A percentile compares a stretch with the other conserved stretches of the same genome.
phyloP scores from a whole-genome alignment of 2,329 filamentous ascomycete genomes.

The Simplicillium sp. region DNA sequence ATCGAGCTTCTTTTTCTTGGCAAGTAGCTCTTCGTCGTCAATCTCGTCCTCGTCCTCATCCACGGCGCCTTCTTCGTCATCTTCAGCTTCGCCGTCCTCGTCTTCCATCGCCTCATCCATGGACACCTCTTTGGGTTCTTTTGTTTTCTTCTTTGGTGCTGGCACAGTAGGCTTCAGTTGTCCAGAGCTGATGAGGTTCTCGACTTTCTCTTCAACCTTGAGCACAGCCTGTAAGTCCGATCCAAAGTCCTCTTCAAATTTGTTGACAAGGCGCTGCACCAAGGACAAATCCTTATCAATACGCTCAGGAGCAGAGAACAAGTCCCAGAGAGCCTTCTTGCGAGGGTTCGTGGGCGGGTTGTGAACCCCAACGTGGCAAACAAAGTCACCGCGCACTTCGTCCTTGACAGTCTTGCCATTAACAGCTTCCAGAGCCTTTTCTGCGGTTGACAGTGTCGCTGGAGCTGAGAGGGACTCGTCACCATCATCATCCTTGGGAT shows the following conservation, averaged over 20 bases:
- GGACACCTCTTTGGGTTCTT: constrained; percentile 50
- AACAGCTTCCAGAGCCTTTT: constrained; percentile 85
- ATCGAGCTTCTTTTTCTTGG: constrained; percentile 95
- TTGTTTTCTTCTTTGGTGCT: constrained; percentile 48
- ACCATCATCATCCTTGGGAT: constrained; percentile 61
- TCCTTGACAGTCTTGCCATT: constrained; percentile 98
- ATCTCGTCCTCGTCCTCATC: constrained; percentile 77
- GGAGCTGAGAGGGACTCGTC: constrained; percentile 48
- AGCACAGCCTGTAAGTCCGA: constrained; percentile 65
- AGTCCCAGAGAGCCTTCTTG: constrained; percentile 94
- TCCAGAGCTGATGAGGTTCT: constrained; percentile 67
- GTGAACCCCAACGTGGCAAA: constrained; percentile 93
- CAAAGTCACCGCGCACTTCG: constrained; percentile 87
- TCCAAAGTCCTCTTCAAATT: constrained; percentile 77
- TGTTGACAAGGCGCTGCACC: constrained; percentile 71
- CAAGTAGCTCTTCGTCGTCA: constrained; percentile 80
- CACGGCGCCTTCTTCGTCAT: constrained; percentile 69
- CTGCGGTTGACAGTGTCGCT: constrained; percentile 51
- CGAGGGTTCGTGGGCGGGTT: constrained; percentile 76
- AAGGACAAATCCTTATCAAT: constrained; percentile 84
- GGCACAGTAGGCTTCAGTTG: constrained; percentile 60
- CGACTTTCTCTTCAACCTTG: constrained; percentile 80
- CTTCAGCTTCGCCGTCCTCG: constrained; percentile 62
- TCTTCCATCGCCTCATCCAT: constrained; percentile 55
- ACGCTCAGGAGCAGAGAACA: constrained; percentile 89